A percentile compares a stretch with the other conserved stretches of the same genome.
Conservation (phyloP, 352 stramenopile genomes). For the Phytopythium boreale region DNA sequence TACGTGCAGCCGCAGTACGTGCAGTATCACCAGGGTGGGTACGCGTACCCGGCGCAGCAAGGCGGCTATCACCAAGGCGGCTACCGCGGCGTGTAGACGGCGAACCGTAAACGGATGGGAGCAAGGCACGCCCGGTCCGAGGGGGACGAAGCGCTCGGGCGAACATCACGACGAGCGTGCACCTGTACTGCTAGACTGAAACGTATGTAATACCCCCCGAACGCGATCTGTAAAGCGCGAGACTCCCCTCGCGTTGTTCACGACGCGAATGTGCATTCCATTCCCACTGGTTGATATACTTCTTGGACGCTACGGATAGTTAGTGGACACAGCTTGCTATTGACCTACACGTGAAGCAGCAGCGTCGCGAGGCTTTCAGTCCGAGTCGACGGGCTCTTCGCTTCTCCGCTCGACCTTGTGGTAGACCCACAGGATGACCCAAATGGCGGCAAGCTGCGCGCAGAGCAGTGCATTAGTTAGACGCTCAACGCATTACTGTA, state of each 20-base stretch:
- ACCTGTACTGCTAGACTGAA: neutral
- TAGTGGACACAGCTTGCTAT: no score
- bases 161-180: neutral
- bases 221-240: neutral
- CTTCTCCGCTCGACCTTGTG: constrained; percentile 16
- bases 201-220: neutral
- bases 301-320: no score
- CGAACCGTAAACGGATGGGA: neutral
- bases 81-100: constrained; percentile 4
- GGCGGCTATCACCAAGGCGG: neutral
- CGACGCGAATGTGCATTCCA: no score
- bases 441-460: constrained; percentile 14
- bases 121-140: neutral
- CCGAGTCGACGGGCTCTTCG: neutral
- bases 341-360: neutral
- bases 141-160: no score
- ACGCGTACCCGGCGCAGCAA: constrained; percentile 3
- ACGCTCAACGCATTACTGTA: constrained; percentile 2
- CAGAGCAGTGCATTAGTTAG: neutral
- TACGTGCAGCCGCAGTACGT: constrained; percentile 8
- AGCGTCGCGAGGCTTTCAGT: neutral
- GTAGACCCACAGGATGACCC: constrained; percentile 24
- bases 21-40: neutral
- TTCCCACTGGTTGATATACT: no score
- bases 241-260: no score